Base-by-base conservation (phyloP, 306 rosid species). In the Lathyrus sativus region DNA sequence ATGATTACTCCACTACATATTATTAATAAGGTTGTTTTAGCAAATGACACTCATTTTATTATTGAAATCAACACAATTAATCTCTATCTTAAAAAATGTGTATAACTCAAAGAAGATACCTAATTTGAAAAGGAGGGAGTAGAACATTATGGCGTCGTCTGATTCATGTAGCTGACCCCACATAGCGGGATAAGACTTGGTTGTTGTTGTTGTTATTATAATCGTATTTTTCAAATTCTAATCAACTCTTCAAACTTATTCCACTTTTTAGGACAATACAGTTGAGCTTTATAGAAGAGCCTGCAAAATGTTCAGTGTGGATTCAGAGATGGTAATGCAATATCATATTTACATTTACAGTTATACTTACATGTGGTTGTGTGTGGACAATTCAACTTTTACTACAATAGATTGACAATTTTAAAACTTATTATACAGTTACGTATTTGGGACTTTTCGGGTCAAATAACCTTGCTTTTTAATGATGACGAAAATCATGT, bases 391-490 rank as follows among this genome's bases (percentile, higher is more conserved):
- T 48, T 10, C 62, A 51, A 22, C 49, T 65, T 13, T 80, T 81
- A 65, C 54, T 72, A 55, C 61, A 61, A 60, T 51, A 70, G 56
- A 26, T 82, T 72, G 71, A 69, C 56, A 17, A 61, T 35, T 22
- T 80, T 75, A 64, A 71, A 31, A 76, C 64, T 13, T 74, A 12
- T 70, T 83, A 71, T 72, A 76, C 97, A 90, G 97, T 72, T 93
- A 74, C 90, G 83, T 74, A 84, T 93, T 65, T 93, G 96, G 96
- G 99, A 93, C 85, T 90, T 86, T 62, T 93, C 96, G 4, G 97
- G 90, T 67, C 95, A 81, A 76, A 90, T 89, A 26, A 78, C 84
- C 79, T 54, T 80, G 18, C 77, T 77, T 80, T 79, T 85, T 48
- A 62, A 50, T 42, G 70, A 81, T 78, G 90, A 75, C 55, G 83